phyloP scores from a whole-genome alignment of 352 stramenopile genomes.

The Globisporangium recalcitrans region DNA sequence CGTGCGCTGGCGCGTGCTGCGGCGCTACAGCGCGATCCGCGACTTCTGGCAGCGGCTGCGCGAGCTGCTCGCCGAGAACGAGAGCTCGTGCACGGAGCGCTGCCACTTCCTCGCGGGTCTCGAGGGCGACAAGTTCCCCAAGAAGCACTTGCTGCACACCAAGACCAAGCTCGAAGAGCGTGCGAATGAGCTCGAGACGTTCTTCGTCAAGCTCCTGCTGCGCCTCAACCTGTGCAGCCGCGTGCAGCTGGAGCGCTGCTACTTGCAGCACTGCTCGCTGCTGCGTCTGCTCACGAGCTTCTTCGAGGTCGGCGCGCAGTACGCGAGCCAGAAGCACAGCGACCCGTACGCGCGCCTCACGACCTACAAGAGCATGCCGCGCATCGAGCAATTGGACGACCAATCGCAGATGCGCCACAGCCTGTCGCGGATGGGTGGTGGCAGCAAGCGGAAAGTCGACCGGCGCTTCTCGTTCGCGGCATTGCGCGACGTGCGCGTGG shows the following conservation, averaged over 20 bases:
- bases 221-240: slow-evolving; percentile 61
- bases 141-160: slow-evolving; percentile 67
- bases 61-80: slow-evolving; percentile 25
- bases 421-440: slow-evolving; percentile 11
- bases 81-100: slow-evolving; percentile 40
- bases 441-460: slow-evolving; percentile 19
- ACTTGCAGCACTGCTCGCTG: slow-evolving; percentile 36
- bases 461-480: slow-evolving; percentile 31
- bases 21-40: slow-evolving; percentile 73
- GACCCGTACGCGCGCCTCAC: slow-evolving; percentile 22
- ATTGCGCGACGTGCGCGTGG: slow-evolving; percentile 22
- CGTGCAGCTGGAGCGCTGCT: slow-evolving; percentile 36
- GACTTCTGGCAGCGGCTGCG: slow-evolving; percentile 56
- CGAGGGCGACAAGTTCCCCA: slow-evolving; percentile 71
- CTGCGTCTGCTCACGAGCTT: slow-evolving; percentile 42
- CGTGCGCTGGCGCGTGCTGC: slow-evolving; percentile 43
- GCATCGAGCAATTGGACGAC: slow-evolving; percentile 21
- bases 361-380: slow-evolving; percentile 29
- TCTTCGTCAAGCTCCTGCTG: slow-evolving; percentile 63
- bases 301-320: slow-evolving; percentile 37
- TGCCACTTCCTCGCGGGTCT: slow-evolving; percentile 64
- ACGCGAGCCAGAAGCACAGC: slow-evolving; percentile 1
- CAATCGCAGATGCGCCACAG: not conserved
- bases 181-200: slow-evolving; percentile 44
- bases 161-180: slow-evolving; percentile 53